Conservation (phyloP, 1,284 basidiomycete genomes). For the Naganishia cerealis region DNA sequence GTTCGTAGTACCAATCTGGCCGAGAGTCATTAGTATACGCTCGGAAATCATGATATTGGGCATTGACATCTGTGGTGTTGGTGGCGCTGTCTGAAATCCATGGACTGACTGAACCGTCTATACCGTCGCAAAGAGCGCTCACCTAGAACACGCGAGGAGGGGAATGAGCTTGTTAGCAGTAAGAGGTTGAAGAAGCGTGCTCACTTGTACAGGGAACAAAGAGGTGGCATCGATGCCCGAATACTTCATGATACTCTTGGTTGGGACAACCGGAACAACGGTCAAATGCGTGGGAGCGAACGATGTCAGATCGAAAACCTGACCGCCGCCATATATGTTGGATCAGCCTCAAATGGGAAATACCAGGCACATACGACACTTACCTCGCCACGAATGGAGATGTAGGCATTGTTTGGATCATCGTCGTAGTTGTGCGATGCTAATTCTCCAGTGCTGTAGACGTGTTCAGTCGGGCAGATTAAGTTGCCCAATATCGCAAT, state of each 20-base stretch:
- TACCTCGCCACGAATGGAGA: slow-evolving; percentile 86
- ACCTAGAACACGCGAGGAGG: slow-evolving; percentile 60
- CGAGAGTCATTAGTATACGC: slow-evolving; percentile 80
- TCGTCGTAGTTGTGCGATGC: slow-evolving; percentile 66
- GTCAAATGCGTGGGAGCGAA: slow-evolving; percentile 61
- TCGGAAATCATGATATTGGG: slow-evolving; percentile 94
- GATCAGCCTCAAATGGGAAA: slow-evolving; percentile 36
- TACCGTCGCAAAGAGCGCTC: slow-evolving; percentile 86
- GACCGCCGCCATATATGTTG: slow-evolving; percentile 31
- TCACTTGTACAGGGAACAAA: slow-evolving; percentile 90
- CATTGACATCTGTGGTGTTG: slow-evolving; percentile 76
- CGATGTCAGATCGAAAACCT: slow-evolving; percentile 45
- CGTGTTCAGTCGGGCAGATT: slow-evolving; percentile 92
- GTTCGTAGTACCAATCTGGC: slow-evolving; percentile 97
- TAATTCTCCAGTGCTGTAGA: slow-evolving; percentile 78
- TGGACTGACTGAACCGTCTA: slow-evolving; percentile 75
- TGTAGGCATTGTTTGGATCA: slow-evolving; percentile 72
- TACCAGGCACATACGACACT: slow-evolving; percentile 58
- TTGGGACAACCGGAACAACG: slow-evolving; percentile 71
- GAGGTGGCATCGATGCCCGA: slow-evolving; percentile 73
- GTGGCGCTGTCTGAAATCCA: slow-evolving; percentile 76
- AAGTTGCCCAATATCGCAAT: slow-evolving; percentile 83
- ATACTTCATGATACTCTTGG: slow-evolving; percentile 75
- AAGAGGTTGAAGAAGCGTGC: slow-evolving; percentile 37
- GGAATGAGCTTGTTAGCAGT: background rate